Evolutionary conservation across 306 rosid species (phyloP).

Genomic region (Quillaja saponaria): DNA sequence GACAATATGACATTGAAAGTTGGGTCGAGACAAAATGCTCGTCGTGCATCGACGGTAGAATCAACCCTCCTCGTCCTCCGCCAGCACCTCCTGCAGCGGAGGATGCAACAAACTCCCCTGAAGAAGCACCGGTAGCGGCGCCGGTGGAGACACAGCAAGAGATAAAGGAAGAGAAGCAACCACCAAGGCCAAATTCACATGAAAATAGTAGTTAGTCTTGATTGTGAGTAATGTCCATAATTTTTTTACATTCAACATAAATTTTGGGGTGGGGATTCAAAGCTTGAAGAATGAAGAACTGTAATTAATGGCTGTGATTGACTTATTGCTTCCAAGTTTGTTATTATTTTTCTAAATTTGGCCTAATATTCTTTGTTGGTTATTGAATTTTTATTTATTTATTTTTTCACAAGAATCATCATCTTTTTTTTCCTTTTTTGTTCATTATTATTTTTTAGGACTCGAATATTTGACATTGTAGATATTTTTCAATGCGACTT

Average conservation of each 20-base stretch:
- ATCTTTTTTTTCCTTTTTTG: no score
- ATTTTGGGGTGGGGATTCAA: not conserved
- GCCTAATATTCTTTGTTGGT: no score
- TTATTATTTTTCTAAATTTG: constrained; percentile 38
- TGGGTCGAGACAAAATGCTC: constrained; percentile 86
- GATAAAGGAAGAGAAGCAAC: constrained; percentile 43
- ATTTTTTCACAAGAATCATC: no score
- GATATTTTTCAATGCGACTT: no score
- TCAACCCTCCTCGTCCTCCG: constrained; percentile 44
- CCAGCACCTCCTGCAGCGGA: constrained; percentile 21
- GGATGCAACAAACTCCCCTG: not conserved
- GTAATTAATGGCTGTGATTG: no score
- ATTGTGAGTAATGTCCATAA: not conserved
- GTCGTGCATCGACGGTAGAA: constrained; percentile 68
- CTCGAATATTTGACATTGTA: no score
- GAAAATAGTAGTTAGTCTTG: constrained; percentile 12
- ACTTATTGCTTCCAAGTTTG: not conserved
- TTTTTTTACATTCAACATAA: not conserved
- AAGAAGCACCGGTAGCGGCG: constrained; percentile 20
- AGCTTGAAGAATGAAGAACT: not conserved
- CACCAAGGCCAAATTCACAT: constrained; percentile 19
- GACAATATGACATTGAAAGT: constrained; percentile 60
- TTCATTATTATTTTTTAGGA: no score
- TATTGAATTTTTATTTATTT: no score
- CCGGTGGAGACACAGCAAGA: constrained; percentile 39